phyloP scores from a whole-genome alignment of 1,284 basidiomycete genomes.

The Cutaneotrichosporon sp. region DNA sequence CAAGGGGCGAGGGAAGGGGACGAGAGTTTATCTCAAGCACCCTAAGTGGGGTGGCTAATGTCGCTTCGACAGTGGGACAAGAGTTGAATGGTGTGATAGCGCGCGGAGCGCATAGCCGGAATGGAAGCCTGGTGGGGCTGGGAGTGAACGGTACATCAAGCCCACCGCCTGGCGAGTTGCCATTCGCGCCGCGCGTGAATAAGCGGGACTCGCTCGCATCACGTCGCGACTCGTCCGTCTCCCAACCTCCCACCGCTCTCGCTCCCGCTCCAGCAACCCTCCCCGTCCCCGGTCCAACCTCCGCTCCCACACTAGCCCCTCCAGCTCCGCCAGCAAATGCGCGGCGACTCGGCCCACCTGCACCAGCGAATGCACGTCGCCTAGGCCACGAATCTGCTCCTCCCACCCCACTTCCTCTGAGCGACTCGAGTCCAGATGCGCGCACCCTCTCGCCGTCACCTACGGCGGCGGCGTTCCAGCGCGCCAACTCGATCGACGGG shows the following conservation, averaged over 20 bases:
- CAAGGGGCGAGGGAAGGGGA: conserved; percentile 46
- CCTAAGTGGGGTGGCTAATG: conserved; percentile 43
- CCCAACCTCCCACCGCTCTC: background rate
- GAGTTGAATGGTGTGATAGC: conserved; percentile 26
- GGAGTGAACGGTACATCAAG: conserved; percentile 4
- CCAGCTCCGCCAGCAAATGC: conserved; percentile 7
- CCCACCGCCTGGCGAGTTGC: conserved; percentile 15
- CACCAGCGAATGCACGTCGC: conserved; percentile 33
- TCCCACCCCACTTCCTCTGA: background rate
- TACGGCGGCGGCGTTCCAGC: background rate
- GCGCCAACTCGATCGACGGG: background rate
- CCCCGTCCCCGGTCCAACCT: no score
- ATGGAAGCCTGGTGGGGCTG: conserved; percentile 13
- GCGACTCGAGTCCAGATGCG: background rate
- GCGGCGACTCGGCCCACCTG: conserved; percentile 17
- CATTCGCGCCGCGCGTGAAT: conserved; percentile 5
- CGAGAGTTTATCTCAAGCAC: conserved; percentile 45
- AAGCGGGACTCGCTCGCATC: conserved; percentile 9
- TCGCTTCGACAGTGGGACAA: conserved; percentile 35
- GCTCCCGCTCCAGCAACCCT: no score
- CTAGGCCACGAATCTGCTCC: background rate
- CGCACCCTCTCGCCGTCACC: background rate
- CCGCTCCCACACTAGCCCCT: no score
- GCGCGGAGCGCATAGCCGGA: conserved; percentile 11
- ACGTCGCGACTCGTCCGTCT: background rate